These are phyloP conservation scores for Rhododendron griersonianum DNA, from an alignment of 148 eudicot genomes.

Conservation along the genomic window DNA sequence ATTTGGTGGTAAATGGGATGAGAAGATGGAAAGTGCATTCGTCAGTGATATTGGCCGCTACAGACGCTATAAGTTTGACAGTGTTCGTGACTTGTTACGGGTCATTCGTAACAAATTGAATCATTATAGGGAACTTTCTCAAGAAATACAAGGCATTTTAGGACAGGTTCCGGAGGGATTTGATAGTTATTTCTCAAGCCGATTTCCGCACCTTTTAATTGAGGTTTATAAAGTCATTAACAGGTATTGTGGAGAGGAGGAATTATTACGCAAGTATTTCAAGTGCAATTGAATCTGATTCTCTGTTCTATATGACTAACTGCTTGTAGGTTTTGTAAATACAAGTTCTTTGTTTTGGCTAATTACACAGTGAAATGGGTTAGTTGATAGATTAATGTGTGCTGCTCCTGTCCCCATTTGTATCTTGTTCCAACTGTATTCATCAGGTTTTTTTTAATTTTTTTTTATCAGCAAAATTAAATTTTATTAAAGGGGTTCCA, in stretches of 20 bases:
- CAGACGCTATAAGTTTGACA: slow-evolving; percentile 69
- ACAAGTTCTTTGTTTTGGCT: background rate
- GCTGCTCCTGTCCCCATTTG: background rate
- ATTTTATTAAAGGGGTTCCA: no score
- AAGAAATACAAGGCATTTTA: slow-evolving; percentile 66
- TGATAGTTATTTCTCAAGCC: slow-evolving; percentile 59
- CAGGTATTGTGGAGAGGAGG: slow-evolving; percentile 58
- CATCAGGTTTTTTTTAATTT: background rate
- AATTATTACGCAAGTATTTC: slow-evolving; percentile 61
- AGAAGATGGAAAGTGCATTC: slow-evolving; percentile 66
- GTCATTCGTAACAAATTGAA: slow-evolving; percentile 85
- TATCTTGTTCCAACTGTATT: background rate
- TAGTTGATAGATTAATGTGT: background rate
- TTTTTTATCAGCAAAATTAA: no score
- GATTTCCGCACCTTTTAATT: slow-evolving; percentile 73
- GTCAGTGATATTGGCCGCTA: slow-evolving; percentile 64
- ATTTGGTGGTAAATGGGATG: slow-evolving; percentile 73
- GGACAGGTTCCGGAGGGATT: slow-evolving; percentile 89
- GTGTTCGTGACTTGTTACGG: slow-evolving; percentile 83
- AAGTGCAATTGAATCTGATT: slow-evolving; percentile 28
- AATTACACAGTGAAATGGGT: background rate
- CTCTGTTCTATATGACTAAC: background rate
- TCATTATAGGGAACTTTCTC: slow-evolving; percentile 79
- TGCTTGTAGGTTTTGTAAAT: background rate
- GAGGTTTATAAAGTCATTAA: slow-evolving; percentile 74